Evolutionary conservation across 441 rosid species (phyloP).

Genomic region (Populus hybrid): DNA sequence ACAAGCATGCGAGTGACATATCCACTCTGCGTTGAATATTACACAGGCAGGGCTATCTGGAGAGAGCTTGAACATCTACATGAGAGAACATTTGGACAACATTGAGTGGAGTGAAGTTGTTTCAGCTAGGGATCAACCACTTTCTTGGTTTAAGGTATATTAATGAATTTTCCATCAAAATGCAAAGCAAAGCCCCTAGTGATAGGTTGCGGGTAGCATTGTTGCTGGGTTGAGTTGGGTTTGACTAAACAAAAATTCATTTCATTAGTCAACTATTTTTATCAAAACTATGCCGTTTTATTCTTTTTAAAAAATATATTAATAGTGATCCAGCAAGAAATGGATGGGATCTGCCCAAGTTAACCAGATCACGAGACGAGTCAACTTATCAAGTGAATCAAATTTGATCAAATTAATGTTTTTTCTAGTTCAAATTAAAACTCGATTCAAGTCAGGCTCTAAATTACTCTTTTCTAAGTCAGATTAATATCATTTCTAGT

Average conservation of each 20-base stretch:
- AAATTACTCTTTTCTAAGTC: too few species aligned
- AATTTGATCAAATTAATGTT: too few species aligned
- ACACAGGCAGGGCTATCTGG: constrained; percentile 65
- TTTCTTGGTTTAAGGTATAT: constrained; percentile 78
- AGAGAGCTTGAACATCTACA: constrained; percentile 43
- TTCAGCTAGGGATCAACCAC: constrained; percentile 28
- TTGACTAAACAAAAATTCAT: too few species aligned
- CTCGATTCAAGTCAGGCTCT: too few species aligned
- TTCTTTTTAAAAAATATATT: background rate
- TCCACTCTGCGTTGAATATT: background rate
- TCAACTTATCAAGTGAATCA: too few species aligned
- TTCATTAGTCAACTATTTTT: background rate
- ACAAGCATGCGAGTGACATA: background rate
- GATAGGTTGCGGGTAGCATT: background rate
- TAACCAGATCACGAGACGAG: too few species aligned
- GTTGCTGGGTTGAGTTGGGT: background rate
- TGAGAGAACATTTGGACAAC: constrained; percentile 21
- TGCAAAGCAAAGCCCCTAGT: background rate
- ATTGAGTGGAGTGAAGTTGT: constrained; percentile 46
- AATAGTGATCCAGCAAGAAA: rapidly evolving
- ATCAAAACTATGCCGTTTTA: background rate
- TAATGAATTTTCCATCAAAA: background rate
- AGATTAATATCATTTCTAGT: background rate
- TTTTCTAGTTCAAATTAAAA: too few species aligned
- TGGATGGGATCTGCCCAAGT: background rate